Evolutionary conservation across 2,329 filamentous ascomycete species (phyloP).

Genomic region (Claviceps digitariae): DNA sequence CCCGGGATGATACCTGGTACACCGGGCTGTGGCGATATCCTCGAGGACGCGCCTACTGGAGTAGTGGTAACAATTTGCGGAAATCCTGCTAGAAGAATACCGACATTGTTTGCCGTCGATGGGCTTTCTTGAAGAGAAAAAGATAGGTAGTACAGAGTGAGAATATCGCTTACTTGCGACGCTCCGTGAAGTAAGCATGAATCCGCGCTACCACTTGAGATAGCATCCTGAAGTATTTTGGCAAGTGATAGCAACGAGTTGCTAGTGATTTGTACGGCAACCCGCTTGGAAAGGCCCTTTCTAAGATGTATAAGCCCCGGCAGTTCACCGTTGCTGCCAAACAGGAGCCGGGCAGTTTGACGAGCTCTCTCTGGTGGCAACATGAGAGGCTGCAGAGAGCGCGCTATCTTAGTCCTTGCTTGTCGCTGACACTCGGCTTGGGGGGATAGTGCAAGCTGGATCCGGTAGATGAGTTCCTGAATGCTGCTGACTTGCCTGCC

Average conservation of each 20-base stretch:
- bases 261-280: slow-evolving; percentile 83
- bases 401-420: slow-evolving; percentile 6
- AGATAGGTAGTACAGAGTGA: slow-evolving; percentile 90
- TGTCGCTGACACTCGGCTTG: slow-evolving; percentile 6
- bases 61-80: slow-evolving; percentile 48
- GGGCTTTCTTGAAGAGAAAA: slow-evolving; percentile 89
- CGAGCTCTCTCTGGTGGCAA: slow-evolving; percentile 74
- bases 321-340: slow-evolving; percentile 59
- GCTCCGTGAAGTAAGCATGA: slow-evolving; percentile 44
- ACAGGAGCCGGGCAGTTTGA: slow-evolving; percentile 70
- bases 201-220: slow-evolving; percentile 57
- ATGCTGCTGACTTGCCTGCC: slow-evolving; percentile 59
- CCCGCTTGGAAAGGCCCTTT: slow-evolving; percentile 58
- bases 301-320: slow-evolving; percentile 65
- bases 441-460: slow-evolving; percentile 54
- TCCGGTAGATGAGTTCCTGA: slow-evolving; percentile 62
- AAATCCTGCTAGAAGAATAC: slow-evolving; percentile 88
- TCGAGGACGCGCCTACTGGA: slow-evolving; percentile 5
- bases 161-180: slow-evolving; percentile 76
- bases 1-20: slow-evolving; percentile 74
- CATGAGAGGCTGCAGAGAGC: slow-evolving; percentile 44
- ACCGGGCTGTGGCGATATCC: slow-evolving; percentile 16
- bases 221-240: slow-evolving; percentile 94
- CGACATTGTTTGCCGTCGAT: slow-evolving; percentile 95
- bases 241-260: slow-evolving; percentile 89